These are phyloP conservation scores for Penicillium cosmopolitanum DNA, from an alignment of 495 filamentous ascomycete genomes.

Conservation along the genomic window DNA sequence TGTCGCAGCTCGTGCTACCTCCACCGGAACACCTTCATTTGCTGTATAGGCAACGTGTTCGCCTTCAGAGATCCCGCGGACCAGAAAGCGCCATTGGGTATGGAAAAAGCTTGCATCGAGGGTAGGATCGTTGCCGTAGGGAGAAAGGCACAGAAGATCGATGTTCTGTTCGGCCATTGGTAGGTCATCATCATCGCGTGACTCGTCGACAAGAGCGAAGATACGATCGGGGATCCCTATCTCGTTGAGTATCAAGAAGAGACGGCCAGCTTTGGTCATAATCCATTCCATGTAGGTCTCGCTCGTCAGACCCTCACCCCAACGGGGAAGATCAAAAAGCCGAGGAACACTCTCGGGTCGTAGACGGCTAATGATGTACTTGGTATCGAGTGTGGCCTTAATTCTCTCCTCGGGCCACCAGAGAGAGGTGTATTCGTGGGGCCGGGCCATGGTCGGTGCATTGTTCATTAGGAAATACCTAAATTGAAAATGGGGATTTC, in stretches of 20 bases:
- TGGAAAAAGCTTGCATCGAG: constrained; percentile 77
- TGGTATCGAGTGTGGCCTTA: constrained; percentile 68
- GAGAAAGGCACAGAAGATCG: constrained; percentile 65
- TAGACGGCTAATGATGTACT: constrained; percentile 70
- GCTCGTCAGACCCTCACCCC: constrained; percentile 88
- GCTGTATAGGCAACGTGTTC: constrained; percentile 73
- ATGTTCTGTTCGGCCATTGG: constrained; percentile 76
- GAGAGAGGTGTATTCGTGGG: constrained; percentile 44
- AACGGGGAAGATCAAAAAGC: constrained; percentile 71
- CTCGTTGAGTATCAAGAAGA: constrained; percentile 83
- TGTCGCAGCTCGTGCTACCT: constrained; percentile 62
- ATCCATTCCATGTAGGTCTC: constrained; percentile 96
- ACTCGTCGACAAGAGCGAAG: constrained; percentile 82
- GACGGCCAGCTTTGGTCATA: constrained; percentile 70
- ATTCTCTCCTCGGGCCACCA: constrained; percentile 87
- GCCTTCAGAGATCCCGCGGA: constrained; percentile 71
- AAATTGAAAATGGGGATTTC: not conserved
- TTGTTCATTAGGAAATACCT: constrained; percentile 12
- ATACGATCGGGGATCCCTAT: constrained; percentile 83
- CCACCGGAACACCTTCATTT: constrained; percentile 79
- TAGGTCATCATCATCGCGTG: constrained; percentile 87
- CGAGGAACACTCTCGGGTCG: constrained; percentile 64
- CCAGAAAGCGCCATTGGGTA: constrained; percentile 79
- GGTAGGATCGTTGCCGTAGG: constrained; percentile 55
- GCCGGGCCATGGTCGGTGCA: constrained; percentile 35